Percentiles rank a stretch among this genome's conserved stretches.
Evolutionary conservation across 257 asterid genomes (phyloP).

Genomic region (Solanum ossicruentum): DNA sequence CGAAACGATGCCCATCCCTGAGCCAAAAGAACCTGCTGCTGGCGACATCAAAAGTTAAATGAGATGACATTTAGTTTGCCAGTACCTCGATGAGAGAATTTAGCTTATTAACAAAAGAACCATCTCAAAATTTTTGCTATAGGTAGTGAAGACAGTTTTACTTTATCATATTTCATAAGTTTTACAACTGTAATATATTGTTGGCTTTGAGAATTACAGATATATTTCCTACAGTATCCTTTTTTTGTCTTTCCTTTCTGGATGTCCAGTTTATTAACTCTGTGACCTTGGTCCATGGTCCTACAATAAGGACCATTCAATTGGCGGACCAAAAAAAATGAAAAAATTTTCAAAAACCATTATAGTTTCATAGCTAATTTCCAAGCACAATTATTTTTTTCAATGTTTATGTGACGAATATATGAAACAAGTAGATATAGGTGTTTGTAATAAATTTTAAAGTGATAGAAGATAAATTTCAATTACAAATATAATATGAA

Average conservation of each 20-base stretch:
- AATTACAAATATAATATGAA: no score
- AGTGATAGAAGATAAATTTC: no score
- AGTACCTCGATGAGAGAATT: neutral
- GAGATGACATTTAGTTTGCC: neutral
- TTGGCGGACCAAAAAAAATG: no score
- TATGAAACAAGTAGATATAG: no score
- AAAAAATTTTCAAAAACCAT: no score
- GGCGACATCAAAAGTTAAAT: neutral
- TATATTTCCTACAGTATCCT: neutral
- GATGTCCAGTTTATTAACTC: neutral
- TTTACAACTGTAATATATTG: neutral
- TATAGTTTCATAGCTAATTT: no score
- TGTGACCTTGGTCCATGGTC: neutral
- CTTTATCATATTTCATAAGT: no score
- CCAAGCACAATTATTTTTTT: no score
- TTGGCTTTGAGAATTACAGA: neutral
- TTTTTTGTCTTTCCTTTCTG: neutral
- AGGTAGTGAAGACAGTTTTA: neutral
- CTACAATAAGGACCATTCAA: no score
- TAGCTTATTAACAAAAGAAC: neutral
- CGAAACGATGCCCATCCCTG: neutral
- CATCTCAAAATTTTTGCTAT: neutral
- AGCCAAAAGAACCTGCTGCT: slow-evolving; percentile 11
- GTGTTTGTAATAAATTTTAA: no score
- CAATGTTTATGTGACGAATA: no score